These are phyloP conservation scores for Neohortaea acidophila DNA, from an alignment of 495 filamentous ascomycete genomes.

Conservation along the genomic window DNA sequence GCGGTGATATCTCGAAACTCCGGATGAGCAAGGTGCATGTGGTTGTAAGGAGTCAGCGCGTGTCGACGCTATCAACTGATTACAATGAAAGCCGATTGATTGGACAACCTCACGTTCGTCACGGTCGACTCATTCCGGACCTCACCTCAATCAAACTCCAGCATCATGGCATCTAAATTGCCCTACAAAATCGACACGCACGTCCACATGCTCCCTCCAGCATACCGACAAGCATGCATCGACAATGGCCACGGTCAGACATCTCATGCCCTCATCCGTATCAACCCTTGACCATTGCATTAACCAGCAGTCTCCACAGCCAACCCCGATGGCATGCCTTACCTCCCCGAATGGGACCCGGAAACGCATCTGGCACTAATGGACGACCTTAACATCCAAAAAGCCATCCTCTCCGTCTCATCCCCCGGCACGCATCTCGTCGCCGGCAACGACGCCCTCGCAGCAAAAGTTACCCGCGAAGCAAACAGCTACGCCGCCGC, in stretches of 20 bases:
- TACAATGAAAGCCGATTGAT: too few relatives aligned
- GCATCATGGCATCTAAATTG: not conserved
- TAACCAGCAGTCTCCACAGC: not conserved
- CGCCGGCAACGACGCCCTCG: slow-evolving; percentile 24
- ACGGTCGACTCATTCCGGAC: too few relatives aligned
- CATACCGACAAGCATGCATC: slow-evolving; percentile 11
- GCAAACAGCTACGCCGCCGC: slow-evolving; percentile 30
- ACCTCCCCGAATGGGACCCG: slow-evolving; percentile 27
- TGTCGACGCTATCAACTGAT: too few relatives aligned
- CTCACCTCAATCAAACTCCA: too few relatives aligned
- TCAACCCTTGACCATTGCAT: not conserved
- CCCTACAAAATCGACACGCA: slow-evolving; percentile 17
- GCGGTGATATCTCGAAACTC: too few relatives aligned
- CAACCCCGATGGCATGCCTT: slow-evolving; percentile 18
- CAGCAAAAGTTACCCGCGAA: slow-evolving; percentile 21
- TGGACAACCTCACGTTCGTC: too few relatives aligned
- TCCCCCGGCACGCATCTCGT: slow-evolving; percentile 36
- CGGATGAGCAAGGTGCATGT: too few relatives aligned
- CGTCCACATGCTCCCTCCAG: slow-evolving; percentile 13
- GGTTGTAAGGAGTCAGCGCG: too few relatives aligned
- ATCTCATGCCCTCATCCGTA: not conserved
- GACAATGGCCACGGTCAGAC: slow-evolving; percentile 11
- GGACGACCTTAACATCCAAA: slow-evolving; percentile 30
- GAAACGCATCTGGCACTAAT: slow-evolving; percentile 34
- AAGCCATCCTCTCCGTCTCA: slow-evolving; percentile 37